These are phyloP conservation scores for Prunus campanulata DNA, from an alignment of 306 rosid genomes.

Conservation along the genomic window DNA sequence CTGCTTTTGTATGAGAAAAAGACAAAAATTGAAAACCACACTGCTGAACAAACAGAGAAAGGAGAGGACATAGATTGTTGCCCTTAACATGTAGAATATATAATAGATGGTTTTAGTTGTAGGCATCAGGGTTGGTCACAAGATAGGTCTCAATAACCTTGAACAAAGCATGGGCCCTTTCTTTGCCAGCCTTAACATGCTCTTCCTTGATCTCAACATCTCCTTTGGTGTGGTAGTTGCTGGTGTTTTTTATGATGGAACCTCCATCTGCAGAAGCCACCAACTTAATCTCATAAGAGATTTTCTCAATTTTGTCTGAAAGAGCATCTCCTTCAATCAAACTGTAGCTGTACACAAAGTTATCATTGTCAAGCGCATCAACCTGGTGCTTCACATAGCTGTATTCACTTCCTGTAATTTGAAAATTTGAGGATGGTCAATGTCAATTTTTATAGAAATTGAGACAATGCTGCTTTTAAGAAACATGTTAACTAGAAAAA, in stretches of 20 bases:
- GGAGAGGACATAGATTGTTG: background rate
- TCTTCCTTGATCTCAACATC: constrained; percentile 11
- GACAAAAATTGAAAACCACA: background rate
- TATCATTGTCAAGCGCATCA: no score
- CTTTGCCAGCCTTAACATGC: constrained; percentile 24
- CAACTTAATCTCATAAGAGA: constrained; percentile 31
- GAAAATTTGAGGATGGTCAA: constrained; percentile 12
- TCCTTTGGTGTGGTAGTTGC: no score
- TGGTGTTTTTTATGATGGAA: constrained; percentile 26
- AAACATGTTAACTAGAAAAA: no score
- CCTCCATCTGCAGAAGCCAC: constrained; percentile 26
- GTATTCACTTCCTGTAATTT: background rate
- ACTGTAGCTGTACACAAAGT: constrained; percentile 28
- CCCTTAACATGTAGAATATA: background rate
- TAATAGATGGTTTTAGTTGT: constrained; percentile 9
- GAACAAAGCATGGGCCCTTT: constrained; percentile 25
- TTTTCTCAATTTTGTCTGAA: constrained; percentile 36
- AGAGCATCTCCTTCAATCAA: constrained; percentile 41
- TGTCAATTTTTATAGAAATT: no score
- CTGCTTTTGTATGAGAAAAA: background rate
- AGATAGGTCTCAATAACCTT: constrained; percentile 38
- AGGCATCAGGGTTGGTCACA: constrained; percentile 28
- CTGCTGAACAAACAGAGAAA: background rate
- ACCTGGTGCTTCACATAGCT: no score
- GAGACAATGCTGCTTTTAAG: no score